Evolutionary conservation across 1,284 basidiomycete species (phyloP), one percentile per base, ranked within the genome.

Genomic region (Xerocomus amazonicus): DNA sequence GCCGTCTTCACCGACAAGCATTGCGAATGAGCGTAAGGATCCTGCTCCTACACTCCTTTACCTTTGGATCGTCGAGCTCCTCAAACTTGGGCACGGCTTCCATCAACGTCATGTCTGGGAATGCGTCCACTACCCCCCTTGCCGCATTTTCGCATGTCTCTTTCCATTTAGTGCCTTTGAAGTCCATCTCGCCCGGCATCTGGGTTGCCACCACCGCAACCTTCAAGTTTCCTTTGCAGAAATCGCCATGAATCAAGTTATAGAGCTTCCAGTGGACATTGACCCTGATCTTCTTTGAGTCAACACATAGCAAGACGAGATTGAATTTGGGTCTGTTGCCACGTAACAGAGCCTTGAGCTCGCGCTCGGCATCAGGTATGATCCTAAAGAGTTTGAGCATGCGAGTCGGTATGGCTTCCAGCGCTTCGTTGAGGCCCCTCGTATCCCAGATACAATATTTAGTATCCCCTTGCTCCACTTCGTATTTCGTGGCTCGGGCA

Each of bases 121-220:
- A 56, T 12, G 29, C 29, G 2, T 48, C 26, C 51, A 50, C 52
- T 14, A 47, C 42, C 7, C 31, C 39, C 3, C 4, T 10, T 16
- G 63, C 63, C 10, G 39, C 9, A 26, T 2, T 13, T 34, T 26
- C 3, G 5, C 60, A 65, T 4, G 12, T 54, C 17, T n/a, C 33
- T 43, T 53, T 66, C 60, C 63, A 62, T 16, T 35, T 33, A 7
- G 50, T 32, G 6, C 29, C 26, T 19, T 14, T 29, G 36, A 53
- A 38, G 3, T 56, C 59, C 7, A 3, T 19, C 17, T 46, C 55
- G 17, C 42, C 43, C 38, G 19, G 19, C 19, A 66, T 69, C 13
- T 62, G 74, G 23, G 67, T 75, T 5, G 72, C 68, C 8, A 62
- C 53, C 39, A 62, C 48, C 5, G 48, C 63, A 13, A 66, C 51